Percentiles rank a stretch among this genome's conserved stretches.
phyloP scores from a whole-genome alignment of 2,329 filamentous ascomycete genomes.

The Curvularia hawaiiensis region DNA sequence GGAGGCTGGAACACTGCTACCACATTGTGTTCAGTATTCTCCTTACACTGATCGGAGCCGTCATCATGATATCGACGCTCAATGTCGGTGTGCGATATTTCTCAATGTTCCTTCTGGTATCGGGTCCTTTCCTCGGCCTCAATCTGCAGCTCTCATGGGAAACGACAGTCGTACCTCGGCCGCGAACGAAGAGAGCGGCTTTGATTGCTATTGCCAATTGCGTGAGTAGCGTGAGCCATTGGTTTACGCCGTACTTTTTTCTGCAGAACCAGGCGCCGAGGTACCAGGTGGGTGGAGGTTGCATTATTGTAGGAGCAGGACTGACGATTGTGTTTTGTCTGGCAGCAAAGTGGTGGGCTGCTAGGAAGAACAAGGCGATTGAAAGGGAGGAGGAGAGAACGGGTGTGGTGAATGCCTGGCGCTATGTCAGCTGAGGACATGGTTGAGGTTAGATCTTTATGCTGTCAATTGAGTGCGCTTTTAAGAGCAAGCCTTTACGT shows the following conservation, averaged over 20 bases:
- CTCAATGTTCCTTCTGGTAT: constrained; percentile 34
- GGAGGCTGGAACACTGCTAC: constrained; percentile 36
- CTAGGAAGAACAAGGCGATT: constrained; percentile 12
- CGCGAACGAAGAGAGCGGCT: constrained; percentile 50
- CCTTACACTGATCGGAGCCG: constrained; percentile 23
- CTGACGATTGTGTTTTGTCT: constrained; percentile 7
- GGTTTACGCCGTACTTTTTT: constrained; percentile 51
- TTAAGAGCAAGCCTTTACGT: no score
- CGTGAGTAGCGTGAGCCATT: constrained; percentile 46
- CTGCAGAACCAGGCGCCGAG: constrained; percentile 15
- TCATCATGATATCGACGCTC: constrained; percentile 36
- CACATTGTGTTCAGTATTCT: constrained; percentile 33
- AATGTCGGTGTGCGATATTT: constrained; percentile 41
- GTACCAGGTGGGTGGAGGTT: constrained; percentile 18
- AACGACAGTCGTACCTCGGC: constrained; percentile 49
- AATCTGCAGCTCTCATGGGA: constrained; percentile 53
- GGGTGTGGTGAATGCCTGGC: neutral
- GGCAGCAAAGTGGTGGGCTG: constrained; percentile 1
- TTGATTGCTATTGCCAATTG: constrained; percentile 53
- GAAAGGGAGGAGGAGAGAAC: constrained; percentile 8
- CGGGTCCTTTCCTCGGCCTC: constrained; percentile 46
- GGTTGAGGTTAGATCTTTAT: neutral
- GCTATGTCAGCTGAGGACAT: neutral
- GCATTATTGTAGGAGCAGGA: constrained; percentile 15
- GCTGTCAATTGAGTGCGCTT: neutral